Base-by-base conservation (phyloP, 345 rosid species). In the Odontarrhena argentea region DNA sequence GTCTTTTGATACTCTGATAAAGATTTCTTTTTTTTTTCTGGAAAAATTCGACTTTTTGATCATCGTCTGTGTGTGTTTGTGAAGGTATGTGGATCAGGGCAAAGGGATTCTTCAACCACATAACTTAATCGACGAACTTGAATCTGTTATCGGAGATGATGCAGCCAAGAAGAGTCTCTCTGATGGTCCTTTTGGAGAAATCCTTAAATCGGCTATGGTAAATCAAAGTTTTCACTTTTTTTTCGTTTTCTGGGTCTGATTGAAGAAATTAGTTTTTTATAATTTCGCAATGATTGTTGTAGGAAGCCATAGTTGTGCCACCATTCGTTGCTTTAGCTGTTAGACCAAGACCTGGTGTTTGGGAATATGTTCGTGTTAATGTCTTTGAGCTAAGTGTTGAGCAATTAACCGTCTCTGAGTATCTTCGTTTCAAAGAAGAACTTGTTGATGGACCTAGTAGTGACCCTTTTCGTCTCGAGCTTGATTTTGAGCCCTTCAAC, bases 261-360 rank as follows among this genome's bases (percentile, higher is more conserved):
- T 48, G 3, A 22, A 9, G 34, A 58, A 41, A 38, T 18, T 40
- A 37, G 6, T 58, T 1, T 3, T 58, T 1, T 3, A n/a, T 22
- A 25, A 18, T 58, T 36, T 51, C 18, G 67, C 9, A 28, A 5
- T 22, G 5, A 52, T 45, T 4, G 5, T 52, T 73, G 64, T 56
- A 94, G 97, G 99, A 94, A 87, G 99, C 97, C 10, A 88, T 94
- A 55, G 85, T 91, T 51, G 73, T 91, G 60, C 99, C 99, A 59
- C 99, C 99, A 0, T 91, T 83, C 68, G 96, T 94, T 72, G 96
- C 93, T 7, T 74, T 94, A 55, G 93, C 99, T 3, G 76, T 94
- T 76, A 92, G 99, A 46, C 99, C 99, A 43, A 84, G 97, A 69
- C 99, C 92, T 43, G 99, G 99, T 65, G 96, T 94, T 62, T 94